These are phyloP conservation scores for Scleroderma bovista DNA, from an alignment of 768 basidiomycete genomes.

Conservation along the genomic window DNA sequence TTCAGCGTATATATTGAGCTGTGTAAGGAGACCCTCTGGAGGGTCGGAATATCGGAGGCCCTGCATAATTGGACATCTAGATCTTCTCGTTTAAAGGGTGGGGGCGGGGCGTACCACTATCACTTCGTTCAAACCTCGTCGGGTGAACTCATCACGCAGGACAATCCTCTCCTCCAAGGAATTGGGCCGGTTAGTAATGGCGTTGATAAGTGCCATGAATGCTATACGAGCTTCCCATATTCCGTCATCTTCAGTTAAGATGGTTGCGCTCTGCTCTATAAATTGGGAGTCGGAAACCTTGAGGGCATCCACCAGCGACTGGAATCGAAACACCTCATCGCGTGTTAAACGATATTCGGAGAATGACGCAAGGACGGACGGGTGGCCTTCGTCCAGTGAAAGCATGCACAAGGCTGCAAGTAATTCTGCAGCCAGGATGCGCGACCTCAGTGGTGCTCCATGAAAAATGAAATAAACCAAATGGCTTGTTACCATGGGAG, in stretches of 20 bases:
- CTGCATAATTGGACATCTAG: slow-evolving; percentile 32
- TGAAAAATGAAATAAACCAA: slow-evolving; percentile 63
- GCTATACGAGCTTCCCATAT: slow-evolving; percentile 80
- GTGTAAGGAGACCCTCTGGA: slow-evolving; percentile 72
- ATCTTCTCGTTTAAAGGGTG: not conserved
- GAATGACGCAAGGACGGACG: slow-evolving; percentile 67
- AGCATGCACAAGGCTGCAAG: slow-evolving; percentile 82
- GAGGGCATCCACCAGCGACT: slow-evolving; percentile 62
- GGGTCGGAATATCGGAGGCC: slow-evolving; percentile 70
- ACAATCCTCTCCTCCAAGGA: slow-evolving; percentile 72
- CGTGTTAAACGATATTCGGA: slow-evolving; percentile 73
- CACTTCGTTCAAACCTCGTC: slow-evolving; percentile 78
- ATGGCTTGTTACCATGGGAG: slow-evolving; percentile 62
- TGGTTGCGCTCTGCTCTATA: slow-evolving; percentile 28
- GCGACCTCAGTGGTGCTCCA: slow-evolving; percentile 59
- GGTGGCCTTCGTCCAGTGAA: slow-evolving; percentile 64
- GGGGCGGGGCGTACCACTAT: slow-evolving; percentile 58
- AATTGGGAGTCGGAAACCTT: slow-evolving; percentile 43
- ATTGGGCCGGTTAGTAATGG: slow-evolving; percentile 70
- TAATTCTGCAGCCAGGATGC: slow-evolving; percentile 66
- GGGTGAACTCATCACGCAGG: slow-evolving; percentile 76
- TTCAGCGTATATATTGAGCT: slow-evolving; percentile 77
- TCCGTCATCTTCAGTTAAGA: slow-evolving; percentile 55
- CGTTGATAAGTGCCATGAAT: slow-evolving; percentile 74
- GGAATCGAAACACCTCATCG: slow-evolving; percentile 76